Evolutionary conservation across 352 stramenopile species (phyloP), one percentile per base, ranked within the genome.

Genomic region (Phytopythium chamaehyphon): DNA sequence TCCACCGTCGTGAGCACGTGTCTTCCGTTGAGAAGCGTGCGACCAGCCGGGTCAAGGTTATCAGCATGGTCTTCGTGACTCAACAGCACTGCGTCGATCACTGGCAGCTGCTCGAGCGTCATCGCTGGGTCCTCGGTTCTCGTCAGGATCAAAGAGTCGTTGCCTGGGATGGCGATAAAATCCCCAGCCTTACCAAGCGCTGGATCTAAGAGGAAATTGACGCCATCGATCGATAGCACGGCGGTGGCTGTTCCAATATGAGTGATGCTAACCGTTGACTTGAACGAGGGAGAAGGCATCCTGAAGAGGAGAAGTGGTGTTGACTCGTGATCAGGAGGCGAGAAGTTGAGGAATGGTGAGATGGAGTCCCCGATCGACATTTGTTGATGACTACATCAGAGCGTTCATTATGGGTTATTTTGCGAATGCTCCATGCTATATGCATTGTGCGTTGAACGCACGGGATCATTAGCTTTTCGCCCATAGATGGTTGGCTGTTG

Each of bases 181-280:
- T 54, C 53, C 16, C 60, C 60, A 11, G 54, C 58, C 5, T 61
- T 55, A 43, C 68, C 63, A 24, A 73, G 70, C 4, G 47, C 28
- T 12, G 68, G 64, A 36, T 77, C 68, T 18, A 66, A 52, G 28
- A 77, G 51, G 55, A 77, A 77, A 54, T 69, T 74, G 56, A 74
- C 36, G 15, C 61, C 55, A 55, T 77, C 68, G 40, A 74, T 74
- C 36, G 55, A 57, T 47, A 74, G 55, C 16, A 77, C 60, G 22
- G 68, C 54, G 10, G 68, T 62, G 11, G 68, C 64, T 16, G 61
- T 77, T 51, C 42, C 49, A 51, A 73, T 74, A 46, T 74, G 68
- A 7, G 61, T 77, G 47, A 77, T 47, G 47, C 43, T 65, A 47
- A 77, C 64, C 6, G 55, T 57, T 35, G 64, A 69, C 47, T 68